Percentiles rank a stretch among this genome's conserved stretches.
phyloP scores from a whole-genome alignment of 306 rosid species.

The Pachyrhizus erosus region DNA sequence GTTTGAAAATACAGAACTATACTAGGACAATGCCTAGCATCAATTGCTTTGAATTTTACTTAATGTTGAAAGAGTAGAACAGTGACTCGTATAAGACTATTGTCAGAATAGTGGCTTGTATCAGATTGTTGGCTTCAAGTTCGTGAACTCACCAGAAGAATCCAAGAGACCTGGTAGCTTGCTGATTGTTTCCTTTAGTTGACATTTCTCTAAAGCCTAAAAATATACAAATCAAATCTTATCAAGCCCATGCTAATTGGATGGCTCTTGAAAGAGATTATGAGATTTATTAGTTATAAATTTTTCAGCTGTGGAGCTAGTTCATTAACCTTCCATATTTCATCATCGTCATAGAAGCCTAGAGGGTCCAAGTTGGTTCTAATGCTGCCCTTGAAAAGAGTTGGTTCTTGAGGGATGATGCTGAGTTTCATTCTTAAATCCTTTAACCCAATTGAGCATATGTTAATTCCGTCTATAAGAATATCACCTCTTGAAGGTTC shows the following conservation, averaged over 20 bases:
- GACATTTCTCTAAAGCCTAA: conserved; percentile 18
- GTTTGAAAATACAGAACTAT: not conserved
- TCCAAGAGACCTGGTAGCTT: conserved; percentile 11
- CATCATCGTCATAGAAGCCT: not conserved
- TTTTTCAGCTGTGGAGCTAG: not conserved
- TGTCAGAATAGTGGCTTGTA: not conserved
- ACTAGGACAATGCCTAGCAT: not conserved
- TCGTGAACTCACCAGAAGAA: conserved; percentile 6
- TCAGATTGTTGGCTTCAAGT: not conserved
- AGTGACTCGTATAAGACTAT: not conserved
- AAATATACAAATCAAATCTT: conserved; percentile 1
- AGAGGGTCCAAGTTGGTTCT: conserved; percentile 19
- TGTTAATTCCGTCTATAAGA: conserved; percentile 4
- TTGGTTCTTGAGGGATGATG: conserved; percentile 23
- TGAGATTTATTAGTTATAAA: not conserved
- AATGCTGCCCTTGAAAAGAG: conserved; percentile 24
- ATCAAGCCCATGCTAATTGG: not conserved
- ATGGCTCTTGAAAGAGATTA: not conserved
- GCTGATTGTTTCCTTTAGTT: conserved; percentile 7
- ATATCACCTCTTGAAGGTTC: conserved; percentile 6
- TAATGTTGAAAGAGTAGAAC: not conserved
- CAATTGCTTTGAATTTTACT: not conserved
- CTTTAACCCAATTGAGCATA: not conserved
- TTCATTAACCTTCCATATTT: conserved; percentile 10
- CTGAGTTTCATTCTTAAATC: conserved; percentile 15